Evolutionary conservation across 176 grass and related monocot genomes (phyloP), one percentile per base, ranked within the genome.

Genomic region (Puccinellia tenuiflora): DNA sequence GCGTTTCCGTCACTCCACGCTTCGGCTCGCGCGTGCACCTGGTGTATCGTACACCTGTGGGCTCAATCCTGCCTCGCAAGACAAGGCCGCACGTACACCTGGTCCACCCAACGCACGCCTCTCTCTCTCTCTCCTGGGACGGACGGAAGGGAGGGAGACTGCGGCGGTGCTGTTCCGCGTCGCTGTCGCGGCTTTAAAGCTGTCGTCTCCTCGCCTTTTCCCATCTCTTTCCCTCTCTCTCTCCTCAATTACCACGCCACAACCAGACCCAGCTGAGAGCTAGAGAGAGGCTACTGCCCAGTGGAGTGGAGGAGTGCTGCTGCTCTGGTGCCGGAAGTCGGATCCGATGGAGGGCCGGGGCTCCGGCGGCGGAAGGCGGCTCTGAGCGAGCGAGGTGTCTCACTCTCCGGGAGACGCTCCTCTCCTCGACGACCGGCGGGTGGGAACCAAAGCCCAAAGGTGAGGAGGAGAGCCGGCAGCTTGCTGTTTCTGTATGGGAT

Each of bases 131-230:
- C 40, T 42, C 11, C 9, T 34, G 2, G 2, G 33, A 34, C 33
- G 33, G 4, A n/a, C n/a, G 33, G 4, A 4, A 42, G 40, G 10
- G 39, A 11, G 40, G 9, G 40, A 42, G 7, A 25, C 68, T 64
- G 55, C 88, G 79, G 42, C 69, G 42, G 69, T 48, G 69, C 69
- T 48, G 69, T 76, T 88, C 79, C 81, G 77, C 86, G 62, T 87
- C 78, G 73, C 86, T 84, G 55, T 84, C 79, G 25, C 63, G 43
- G 45, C 92, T 91, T 91, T 94, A 91, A 91, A 87, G 90, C 84
- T 92, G 92, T 94, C 90, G 87, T 64, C 88, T 82, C 90, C 86
- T 92, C 88, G 87, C 80, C 90, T 92, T 90, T 90, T 79, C 73
- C 87, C 34, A 2, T 12, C 56, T 22, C 5, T 16, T n/a, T 24